Percentiles rank a stretch among this genome's conserved stretches.
Evolutionary conservation across 768 basidiomycete genomes (phyloP).

Genomic region (Lactarius tabidus): DNA sequence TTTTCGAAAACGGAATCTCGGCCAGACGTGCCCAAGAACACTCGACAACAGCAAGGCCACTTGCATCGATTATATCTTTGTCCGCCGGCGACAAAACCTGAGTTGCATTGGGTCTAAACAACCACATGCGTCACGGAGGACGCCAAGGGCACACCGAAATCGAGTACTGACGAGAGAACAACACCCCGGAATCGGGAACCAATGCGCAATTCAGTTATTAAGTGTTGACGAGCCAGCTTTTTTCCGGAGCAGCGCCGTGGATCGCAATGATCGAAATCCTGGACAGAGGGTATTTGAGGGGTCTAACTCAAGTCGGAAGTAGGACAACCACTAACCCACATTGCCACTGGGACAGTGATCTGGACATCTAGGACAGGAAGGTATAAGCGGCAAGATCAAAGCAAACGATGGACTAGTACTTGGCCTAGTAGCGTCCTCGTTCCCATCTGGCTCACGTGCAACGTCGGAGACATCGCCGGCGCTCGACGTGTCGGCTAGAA

Average conservation of each 20-base stretch:
- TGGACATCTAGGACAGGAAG: constrained; percentile 13
- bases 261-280: constrained; percentile 99
- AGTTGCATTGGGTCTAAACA: constrained; percentile 73
- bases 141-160: background rate
- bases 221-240: constrained; percentile 78
- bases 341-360: constrained; percentile 73
- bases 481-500: constrained; percentile 6
- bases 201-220: constrained; percentile 79
- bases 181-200: constrained; percentile 87
- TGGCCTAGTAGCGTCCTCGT: too few relatives aligned
- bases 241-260: constrained; percentile 85
- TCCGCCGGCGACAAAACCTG: constrained; percentile 79
- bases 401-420: too few relatives aligned
- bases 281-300: background rate
- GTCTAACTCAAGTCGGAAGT: background rate
- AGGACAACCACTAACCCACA: constrained; percentile 72
- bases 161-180: constrained; percentile 77
- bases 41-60: constrained; percentile 94
- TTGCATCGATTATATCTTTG: constrained; percentile 64
- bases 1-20: constrained; percentile 93
- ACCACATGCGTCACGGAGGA: background rate
- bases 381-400: background rate
- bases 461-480: constrained; percentile 31
- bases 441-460: constrained; percentile 25
- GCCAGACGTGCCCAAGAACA: constrained; percentile 97